These are phyloP conservation scores for Trichoderma pleuroti DNA, from an alignment of 2,329 filamentous ascomycete genomes.

Conservation along the genomic window DNA sequence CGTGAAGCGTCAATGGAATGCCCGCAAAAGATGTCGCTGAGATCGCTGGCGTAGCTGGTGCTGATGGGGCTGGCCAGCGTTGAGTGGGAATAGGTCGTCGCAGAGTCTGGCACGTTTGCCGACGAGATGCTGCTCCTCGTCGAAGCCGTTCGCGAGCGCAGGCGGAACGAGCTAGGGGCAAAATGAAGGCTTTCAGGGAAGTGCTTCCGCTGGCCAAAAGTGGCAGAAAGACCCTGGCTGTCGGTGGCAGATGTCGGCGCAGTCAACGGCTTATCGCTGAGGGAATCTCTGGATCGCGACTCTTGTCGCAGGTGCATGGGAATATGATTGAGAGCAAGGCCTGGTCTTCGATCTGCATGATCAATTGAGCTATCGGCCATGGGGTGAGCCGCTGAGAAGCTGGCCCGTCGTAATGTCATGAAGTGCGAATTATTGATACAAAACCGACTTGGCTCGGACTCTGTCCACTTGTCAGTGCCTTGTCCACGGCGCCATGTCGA, in stretches of 20 bases:
- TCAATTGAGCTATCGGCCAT: conserved; percentile 21
- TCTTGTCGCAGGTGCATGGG: conserved; percentile 19
- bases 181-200: conserved; percentile 34
- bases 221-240: neutral
- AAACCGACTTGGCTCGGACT: neutral
- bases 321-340: conserved; percentile 6
- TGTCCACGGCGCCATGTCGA: neutral
- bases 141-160: conserved; percentile 37
- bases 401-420: conserved; percentile 6
- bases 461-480: neutral
- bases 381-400: conserved; percentile 14
- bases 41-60: conserved; percentile 34
- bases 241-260: conserved; percentile 21
- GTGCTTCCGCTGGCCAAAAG: conserved; percentile 22
- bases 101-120: conserved; percentile 37
- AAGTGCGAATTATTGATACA: neutral
- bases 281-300: conserved; percentile 12
- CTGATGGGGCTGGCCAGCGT: conserved; percentile 37
- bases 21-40: conserved; percentile 32
- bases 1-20: conserved; percentile 27
- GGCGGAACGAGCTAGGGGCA: conserved; percentile 27
- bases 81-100: conserved; percentile 37
- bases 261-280: conserved; percentile 23
- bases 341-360: conserved; percentile 15
- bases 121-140: conserved; percentile 39